phyloP scores from a whole-genome alignment of 805 yeast genomes.

The Myxozyma kluyveri region DNA sequence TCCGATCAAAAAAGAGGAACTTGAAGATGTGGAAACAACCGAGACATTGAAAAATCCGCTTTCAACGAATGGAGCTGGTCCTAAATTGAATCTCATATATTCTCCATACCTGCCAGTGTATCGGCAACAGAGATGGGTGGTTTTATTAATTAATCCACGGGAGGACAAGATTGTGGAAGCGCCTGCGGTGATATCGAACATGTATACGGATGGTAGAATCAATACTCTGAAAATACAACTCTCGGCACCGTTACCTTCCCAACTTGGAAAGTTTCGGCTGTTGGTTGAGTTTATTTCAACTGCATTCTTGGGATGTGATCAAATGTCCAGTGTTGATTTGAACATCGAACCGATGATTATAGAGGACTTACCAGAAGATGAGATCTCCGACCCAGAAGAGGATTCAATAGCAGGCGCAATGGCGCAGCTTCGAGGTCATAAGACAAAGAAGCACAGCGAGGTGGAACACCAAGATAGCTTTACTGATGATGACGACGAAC shows the following conservation, averaged over 20 bases:
- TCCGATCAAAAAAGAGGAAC: slow-evolving; percentile 27
- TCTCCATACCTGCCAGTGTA: slow-evolving; percentile 75
- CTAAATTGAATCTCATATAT: slow-evolving; percentile 60
- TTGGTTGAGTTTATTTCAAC: slow-evolving; percentile 68
- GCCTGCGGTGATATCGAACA: slow-evolving; percentile 54
- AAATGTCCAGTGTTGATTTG: slow-evolving; percentile 68
- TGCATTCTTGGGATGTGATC: slow-evolving; percentile 78
- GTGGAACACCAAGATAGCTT: slow-evolving; percentile 41
- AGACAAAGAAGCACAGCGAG: slow-evolving; percentile 38
- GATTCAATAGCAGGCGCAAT: slow-evolving; percentile 73
- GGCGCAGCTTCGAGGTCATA: slow-evolving; percentile 64
- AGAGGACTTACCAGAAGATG: slow-evolving; percentile 24
- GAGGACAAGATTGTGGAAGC: slow-evolving; percentile 78
- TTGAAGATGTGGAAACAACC: slow-evolving; percentile 58
- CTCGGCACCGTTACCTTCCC: slow-evolving; percentile 73
- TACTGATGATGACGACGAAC: slow-evolving; percentile 59
- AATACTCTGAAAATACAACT: slow-evolving; percentile 76
- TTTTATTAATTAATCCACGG: slow-evolving; percentile 64
- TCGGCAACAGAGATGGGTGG: slow-evolving; percentile 58
- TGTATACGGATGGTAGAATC: slow-evolving; percentile 56
- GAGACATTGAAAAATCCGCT: slow-evolving; percentile 73
- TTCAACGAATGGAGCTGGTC: slow-evolving; percentile 61
- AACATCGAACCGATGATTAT: slow-evolving; percentile 59
- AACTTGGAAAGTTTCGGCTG: slow-evolving; percentile 62
- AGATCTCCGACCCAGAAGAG: slow-evolving; percentile 58